These are phyloP conservation scores for Colletotrichum eremochloae DNA, from an alignment of 2,329 filamentous ascomycete genomes.

Conservation along the genomic window DNA sequence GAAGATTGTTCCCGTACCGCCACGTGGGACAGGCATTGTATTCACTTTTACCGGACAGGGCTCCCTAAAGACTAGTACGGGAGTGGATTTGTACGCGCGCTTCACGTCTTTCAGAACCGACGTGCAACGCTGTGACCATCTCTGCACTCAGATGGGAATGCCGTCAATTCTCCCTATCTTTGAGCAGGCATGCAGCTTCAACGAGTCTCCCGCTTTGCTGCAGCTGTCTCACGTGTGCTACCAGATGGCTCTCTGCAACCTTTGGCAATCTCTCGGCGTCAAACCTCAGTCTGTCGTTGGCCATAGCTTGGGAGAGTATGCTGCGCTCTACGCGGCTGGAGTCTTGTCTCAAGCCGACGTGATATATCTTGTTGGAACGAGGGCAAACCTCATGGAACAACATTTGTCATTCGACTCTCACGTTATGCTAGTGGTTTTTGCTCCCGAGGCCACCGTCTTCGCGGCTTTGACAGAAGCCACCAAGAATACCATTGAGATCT, in stretches of 20 bases:
- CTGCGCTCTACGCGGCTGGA: constrained; percentile 77
- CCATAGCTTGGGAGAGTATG: constrained; percentile 80
- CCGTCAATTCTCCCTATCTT: constrained; percentile 69
- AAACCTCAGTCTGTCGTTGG: constrained; percentile 68
- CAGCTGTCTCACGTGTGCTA: constrained; percentile 67
- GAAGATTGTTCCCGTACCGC: constrained; percentile 56
- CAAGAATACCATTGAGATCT: constrained; percentile 59
- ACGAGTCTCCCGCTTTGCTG: constrained; percentile 62
- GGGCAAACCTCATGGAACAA: constrained; percentile 73
- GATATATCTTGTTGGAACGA: constrained; percentile 77
- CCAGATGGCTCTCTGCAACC: constrained; percentile 68
- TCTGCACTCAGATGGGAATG: constrained; percentile 63
- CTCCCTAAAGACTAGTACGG: constrained; percentile 63
- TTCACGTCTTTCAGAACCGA: constrained; percentile 62
- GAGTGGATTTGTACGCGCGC: constrained; percentile 62
- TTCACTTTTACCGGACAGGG: constrained; percentile 71
- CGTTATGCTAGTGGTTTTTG: constrained; percentile 65
- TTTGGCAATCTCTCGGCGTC: constrained; percentile 69
- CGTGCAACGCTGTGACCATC: constrained; percentile 68
- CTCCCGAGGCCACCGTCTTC: constrained; percentile 63
- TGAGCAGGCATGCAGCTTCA: constrained; percentile 54
- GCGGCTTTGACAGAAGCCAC: constrained; percentile 51
- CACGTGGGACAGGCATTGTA: constrained; percentile 60
- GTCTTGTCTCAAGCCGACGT: constrained; percentile 78
- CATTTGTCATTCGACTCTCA: constrained; percentile 76